These are phyloP conservation scores for Neonectria magnoliae DNA, from an alignment of 2,329 filamentous ascomycete species.

Conservation along the genomic window DNA sequence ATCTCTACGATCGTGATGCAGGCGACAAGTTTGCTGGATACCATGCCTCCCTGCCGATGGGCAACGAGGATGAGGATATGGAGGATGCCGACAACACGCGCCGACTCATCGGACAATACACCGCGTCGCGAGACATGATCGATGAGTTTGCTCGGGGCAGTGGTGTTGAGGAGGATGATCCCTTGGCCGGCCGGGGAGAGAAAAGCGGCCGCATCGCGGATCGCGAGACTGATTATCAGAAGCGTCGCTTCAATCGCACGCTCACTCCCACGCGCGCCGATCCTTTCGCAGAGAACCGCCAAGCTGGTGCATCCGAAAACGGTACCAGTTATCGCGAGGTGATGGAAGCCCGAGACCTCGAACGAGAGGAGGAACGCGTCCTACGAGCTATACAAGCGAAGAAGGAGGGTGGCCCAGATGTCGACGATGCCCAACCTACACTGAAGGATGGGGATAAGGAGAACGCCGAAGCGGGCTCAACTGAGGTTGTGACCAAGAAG, in stretches of 20 bases:
- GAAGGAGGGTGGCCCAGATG: constrained; percentile 63
- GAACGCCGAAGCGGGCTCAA: constrained; percentile 74
- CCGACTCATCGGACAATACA: constrained; percentile 93
- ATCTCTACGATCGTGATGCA: constrained; percentile 83
- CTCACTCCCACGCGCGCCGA: constrained; percentile 88
- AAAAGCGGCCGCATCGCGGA: constrained; percentile 91
- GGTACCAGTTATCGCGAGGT: constrained; percentile 87
- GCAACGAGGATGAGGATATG: constrained; percentile 82
- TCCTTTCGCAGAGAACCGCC: constrained; percentile 80
- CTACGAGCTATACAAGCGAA: constrained; percentile 82
- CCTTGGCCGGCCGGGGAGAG: constrained; percentile 82
- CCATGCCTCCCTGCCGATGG: constrained; percentile 85
- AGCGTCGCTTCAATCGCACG: constrained; percentile 88
- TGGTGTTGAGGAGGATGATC: constrained; percentile 92
- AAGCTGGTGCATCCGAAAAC: constrained; percentile 73
- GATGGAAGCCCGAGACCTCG: constrained; percentile 90
- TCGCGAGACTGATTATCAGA: constrained; percentile 97
- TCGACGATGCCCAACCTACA: constrained; percentile 76
- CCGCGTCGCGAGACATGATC: constrained; percentile 89
- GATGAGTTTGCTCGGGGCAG: constrained; percentile 89
- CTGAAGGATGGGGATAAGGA: constrained; percentile 81
- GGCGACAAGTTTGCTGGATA: constrained; percentile 89
- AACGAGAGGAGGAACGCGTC: constrained; percentile 92
- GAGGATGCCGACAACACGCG: constrained; percentile 77
- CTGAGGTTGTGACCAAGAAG: constrained; percentile 74